Conservation (phyloP, 192 early-diverging fungal species). For the Rhizophlyctis rosea region DNA sequence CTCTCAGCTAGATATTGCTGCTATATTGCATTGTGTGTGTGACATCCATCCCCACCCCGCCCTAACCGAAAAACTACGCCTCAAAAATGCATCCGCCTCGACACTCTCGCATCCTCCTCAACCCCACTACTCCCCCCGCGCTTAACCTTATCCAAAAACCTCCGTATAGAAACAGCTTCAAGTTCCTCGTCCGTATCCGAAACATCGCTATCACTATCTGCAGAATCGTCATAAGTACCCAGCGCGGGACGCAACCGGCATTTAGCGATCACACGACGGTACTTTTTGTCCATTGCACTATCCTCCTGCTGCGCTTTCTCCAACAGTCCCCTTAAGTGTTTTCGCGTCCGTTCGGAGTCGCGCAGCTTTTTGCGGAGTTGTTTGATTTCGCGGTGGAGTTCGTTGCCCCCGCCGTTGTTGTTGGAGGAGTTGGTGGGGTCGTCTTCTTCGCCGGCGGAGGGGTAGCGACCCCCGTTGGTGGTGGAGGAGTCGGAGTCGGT, state of each 20-base stretch:
- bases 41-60: no score
- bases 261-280: slow-evolving; percentile 5
- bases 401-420: no score
- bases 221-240: not conserved
- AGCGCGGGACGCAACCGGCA: not conserved
- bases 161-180: not conserved
- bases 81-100: no score
- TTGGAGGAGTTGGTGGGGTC: not conserved
- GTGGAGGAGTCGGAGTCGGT: not conserved
- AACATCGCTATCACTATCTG: not conserved
- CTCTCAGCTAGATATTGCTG: no score
- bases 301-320: slow-evolving; percentile 9
- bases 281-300: slow-evolving; percentile 13
- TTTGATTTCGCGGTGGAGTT: slow-evolving; percentile 4
- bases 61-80: no score
- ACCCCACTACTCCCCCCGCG: no score
- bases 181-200: not conserved
- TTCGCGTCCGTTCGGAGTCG: slow-evolving; percentile 32
- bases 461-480: not conserved
- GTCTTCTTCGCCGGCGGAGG: not conserved
- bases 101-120: no score
- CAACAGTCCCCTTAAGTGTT: slow-evolving; percentile 26
- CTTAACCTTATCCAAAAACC: not conserved
- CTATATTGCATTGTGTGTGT: no score
- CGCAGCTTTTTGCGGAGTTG: slow-evolving; percentile 20